Evolutionary conservation across 352 stramenopile genomes (phyloP).

Genomic region (Globisporangium paroecandrum): DNA sequence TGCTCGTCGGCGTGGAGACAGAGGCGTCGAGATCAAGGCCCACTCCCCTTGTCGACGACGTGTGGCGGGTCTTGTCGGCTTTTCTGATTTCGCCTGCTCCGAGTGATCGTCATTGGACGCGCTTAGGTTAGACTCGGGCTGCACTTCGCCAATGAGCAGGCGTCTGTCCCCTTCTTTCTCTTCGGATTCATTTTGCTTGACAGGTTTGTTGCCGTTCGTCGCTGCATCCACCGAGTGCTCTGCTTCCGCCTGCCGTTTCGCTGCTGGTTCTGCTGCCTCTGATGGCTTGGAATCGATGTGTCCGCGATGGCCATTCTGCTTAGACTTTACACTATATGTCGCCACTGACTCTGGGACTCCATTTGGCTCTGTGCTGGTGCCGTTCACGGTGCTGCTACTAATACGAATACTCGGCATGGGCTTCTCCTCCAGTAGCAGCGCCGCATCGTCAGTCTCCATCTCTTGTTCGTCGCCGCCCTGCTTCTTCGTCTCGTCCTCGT

Average conservation of each 20-base stretch:
- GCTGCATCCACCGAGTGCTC: background rate
- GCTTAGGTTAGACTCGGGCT: background rate
- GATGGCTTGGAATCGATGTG: background rate
- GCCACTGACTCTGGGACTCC: background rate
- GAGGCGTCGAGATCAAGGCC: background rate
- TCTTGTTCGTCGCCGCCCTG: background rate
- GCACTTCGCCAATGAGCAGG: background rate
- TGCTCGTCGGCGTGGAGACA: background rate
- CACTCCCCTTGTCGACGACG: background rate
- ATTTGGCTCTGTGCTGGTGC: background rate
- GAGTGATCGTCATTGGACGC: background rate
- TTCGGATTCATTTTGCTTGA: background rate
- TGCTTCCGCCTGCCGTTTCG: background rate
- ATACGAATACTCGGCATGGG: constrained; percentile 2
- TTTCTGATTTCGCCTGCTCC: background rate
- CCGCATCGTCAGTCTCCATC: background rate
- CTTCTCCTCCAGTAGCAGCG: constrained; percentile 11
- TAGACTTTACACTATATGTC: background rate
- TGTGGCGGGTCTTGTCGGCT: background rate
- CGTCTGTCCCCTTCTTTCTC: background rate
- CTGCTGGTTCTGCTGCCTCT: background rate
- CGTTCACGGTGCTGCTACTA: background rate
- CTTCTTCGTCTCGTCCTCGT: background rate
- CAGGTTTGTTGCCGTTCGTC: background rate
- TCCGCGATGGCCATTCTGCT: constrained; percentile 8